Evolutionary conservation across 176 grass and related monocot species (phyloP), one percentile per base, ranked within the genome.

Genomic region (Lolium multiflorum): DNA sequence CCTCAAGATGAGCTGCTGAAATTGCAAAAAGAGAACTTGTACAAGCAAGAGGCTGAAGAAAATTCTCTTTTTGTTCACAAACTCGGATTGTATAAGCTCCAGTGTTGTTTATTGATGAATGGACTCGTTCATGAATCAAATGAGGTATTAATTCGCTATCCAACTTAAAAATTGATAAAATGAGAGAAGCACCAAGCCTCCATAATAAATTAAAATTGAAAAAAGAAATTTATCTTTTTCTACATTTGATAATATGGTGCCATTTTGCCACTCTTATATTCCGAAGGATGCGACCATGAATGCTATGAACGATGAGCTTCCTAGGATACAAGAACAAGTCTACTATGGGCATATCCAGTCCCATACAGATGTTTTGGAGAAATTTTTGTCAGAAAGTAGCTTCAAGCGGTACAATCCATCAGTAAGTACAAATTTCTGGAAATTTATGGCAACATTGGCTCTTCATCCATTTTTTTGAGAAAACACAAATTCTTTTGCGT

Each of bases 251-350:
- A 80, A 80, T 7, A 74, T 15, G 51, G 14, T 80, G 25, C 18
- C 64, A 22, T 79, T 90, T 80, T 83, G 13, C 24, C 73, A 39
- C 49, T 18, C 91, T 77, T 26, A 76, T 85, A 59, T 63, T 52
- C 58, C 22, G 71, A 83, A 98, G 97, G 97, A 98, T 4, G 84
- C 92, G 6, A 92, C 92, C 56, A 96, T 94, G 82, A 94, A 92
- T 91, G 97, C 97, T 67, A 94, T 98, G 94, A 96, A 98, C 31
- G 92, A 90, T 72, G 97, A 98, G 78, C 88, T 96, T 73, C 97
- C 91, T 60, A 96, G 88, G 90, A 96, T 98, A 91, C 97, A 98
- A 91, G 97, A 98, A 85, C 97, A 98, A 92, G 93, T 98, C 74
- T 98, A 98, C 88, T 98, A 98, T 88, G 97, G 97, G 44, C 94